Percentiles rank a stretch among this genome's conserved stretches.
Conservation (phyloP, 306 rosid genomes). For the Alnus rubra region DNA sequence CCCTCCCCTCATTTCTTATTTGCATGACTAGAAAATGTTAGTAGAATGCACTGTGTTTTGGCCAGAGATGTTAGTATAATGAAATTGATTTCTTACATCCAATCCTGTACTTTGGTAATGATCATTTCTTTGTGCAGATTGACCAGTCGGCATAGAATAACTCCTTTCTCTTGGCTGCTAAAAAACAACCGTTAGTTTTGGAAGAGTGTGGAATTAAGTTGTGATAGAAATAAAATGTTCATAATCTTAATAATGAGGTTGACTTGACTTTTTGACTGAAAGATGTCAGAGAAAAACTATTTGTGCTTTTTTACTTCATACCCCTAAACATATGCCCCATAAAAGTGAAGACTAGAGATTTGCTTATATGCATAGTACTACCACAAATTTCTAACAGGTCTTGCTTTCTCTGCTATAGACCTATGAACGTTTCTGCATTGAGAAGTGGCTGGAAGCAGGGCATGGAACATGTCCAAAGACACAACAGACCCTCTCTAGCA, state of each 20-base stretch:
- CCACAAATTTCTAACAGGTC: conserved; percentile 24
- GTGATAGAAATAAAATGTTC: conserved; percentile 21
- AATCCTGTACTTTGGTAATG: conserved; percentile 14
- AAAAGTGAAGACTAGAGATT: conserved; percentile 7
- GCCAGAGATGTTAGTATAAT: conserved; percentile 14
- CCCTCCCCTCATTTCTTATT: background rate
- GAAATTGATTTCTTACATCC: conserved; percentile 25
- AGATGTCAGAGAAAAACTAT: conserved; percentile 1
- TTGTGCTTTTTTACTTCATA: conserved; percentile 18
- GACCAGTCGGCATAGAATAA: background rate
- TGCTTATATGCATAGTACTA: conserved; percentile 21
- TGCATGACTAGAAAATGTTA: conserved; percentile 23
- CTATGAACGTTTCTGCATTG: conserved; percentile 90
- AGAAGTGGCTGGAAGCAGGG: conserved; percentile 91
- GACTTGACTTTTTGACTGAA: conserved; percentile 15
- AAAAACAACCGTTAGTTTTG: conserved; percentile 2
- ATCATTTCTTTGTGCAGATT: conserved; percentile 2
- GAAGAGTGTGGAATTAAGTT: conserved; percentile 5
- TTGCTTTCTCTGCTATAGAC: conserved; percentile 64
- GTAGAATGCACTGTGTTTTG: conserved; percentile 11
- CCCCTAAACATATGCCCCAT: conserved; percentile 14
- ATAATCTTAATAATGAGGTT: background rate
- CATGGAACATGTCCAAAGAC: conserved; percentile 95
- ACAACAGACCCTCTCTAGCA: conserved; percentile 70
- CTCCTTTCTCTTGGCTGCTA: conserved; percentile 10